Evolutionary conservation across 83 land plant genomes (phyloP).

Genomic region (Picea abies): DNA sequence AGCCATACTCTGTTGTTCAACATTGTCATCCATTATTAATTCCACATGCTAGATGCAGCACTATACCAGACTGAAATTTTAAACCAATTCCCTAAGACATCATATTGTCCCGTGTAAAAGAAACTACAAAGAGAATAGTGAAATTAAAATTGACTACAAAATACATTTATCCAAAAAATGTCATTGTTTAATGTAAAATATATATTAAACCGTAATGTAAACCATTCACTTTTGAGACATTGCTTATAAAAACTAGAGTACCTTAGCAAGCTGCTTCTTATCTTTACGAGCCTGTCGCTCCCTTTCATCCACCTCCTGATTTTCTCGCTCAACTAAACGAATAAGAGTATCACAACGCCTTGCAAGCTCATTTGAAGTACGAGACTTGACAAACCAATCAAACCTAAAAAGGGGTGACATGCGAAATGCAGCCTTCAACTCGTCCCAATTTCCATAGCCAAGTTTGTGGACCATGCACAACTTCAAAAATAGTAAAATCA

Average conservation of each 20-base stretch:
- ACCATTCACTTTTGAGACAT: background rate
- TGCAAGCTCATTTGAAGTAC: slow-evolving; percentile 94
- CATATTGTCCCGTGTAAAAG: background rate
- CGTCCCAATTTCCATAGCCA: slow-evolving; percentile 99
- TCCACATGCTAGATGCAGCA: background rate
- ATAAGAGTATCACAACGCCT: slow-evolving; percentile 97
- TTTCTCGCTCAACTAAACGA: slow-evolving; percentile 91
- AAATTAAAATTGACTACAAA: background rate
- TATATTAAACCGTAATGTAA: no score
- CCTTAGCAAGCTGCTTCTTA: slow-evolving; percentile 71
- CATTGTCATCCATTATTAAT: background rate
- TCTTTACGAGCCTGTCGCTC: slow-evolving; percentile 98
- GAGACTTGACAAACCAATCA: slow-evolving; percentile 99
- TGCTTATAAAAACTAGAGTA: background rate
- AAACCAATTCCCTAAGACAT: background rate
- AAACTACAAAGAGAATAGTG: background rate
- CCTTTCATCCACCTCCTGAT: slow-evolving; percentile 93
- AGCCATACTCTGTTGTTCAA: slow-evolving; percentile 19
- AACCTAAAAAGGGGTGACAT: slow-evolving; percentile 92
- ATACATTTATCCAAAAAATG: background rate
- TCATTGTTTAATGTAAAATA: no score
- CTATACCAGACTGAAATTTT: background rate
- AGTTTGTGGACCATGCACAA: slow-evolving; percentile 97
- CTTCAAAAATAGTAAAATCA: slow-evolving; percentile 26
- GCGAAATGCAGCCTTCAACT: slow-evolving; percentile 94